Evolutionary conservation across 371 early-diverging fungal species (phyloP).

Genomic region (Synchytrium microbalum): DNA sequence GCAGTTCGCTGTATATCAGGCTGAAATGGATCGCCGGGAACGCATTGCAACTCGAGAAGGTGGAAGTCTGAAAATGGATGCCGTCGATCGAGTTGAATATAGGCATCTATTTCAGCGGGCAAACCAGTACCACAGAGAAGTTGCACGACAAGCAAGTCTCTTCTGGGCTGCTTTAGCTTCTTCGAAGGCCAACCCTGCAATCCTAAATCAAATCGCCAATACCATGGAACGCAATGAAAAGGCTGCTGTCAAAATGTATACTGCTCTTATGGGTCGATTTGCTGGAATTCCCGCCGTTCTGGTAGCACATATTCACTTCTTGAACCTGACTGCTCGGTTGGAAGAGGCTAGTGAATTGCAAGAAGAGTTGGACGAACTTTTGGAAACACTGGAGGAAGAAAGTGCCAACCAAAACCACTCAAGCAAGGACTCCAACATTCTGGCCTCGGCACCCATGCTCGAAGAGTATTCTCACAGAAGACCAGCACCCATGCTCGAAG

Average conservation of each 20-base stretch:
- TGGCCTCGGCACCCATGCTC: background rate
- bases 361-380: slow-evolving; percentile 13
- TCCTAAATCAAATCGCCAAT: slow-evolving; percentile 15
- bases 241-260: slow-evolving; percentile 10
- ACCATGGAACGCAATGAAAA: slow-evolving; percentile 23
- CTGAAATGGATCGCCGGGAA: slow-evolving; percentile 3
- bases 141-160: slow-evolving; percentile 12
- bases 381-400: slow-evolving; percentile 3
- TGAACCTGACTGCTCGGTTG: slow-evolving; percentile 20
- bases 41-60: slow-evolving; percentile 14
- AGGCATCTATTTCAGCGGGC: slow-evolving; percentile 22
- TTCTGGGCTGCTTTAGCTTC: slow-evolving; percentile 22
- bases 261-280: slow-evolving; percentile 15
- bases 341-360: slow-evolving; percentile 15
- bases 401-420: background rate
- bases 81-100: slow-evolving; percentile 26
- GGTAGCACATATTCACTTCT: slow-evolving; percentile 13
- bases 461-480: background rate
- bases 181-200: slow-evolving; percentile 11
- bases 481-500: background rate
- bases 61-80: slow-evolving; percentile 19
- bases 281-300: slow-evolving; percentile 18
- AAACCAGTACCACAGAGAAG: slow-evolving; percentile 15
- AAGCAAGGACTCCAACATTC: too few species aligned
- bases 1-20: slow-evolving; percentile 21